phyloP scores from a whole-genome alignment of 495 filamentous ascomycete genomes.

The Melanomma pulvis-pyrius region DNA sequence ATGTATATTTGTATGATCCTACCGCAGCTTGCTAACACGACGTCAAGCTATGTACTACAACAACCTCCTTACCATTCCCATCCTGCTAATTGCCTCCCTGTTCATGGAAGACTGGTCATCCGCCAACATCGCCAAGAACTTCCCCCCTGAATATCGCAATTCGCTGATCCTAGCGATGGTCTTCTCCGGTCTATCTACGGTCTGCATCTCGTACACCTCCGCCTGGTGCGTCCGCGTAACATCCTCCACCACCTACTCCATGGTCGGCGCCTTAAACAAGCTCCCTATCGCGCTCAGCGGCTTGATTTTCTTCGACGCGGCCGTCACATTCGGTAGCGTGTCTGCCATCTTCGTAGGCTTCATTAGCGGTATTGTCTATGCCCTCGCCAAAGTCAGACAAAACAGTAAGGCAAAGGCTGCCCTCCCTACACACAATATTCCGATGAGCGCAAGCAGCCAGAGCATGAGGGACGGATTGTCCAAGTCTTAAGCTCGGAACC shows the following conservation, averaged over 20 bases:
- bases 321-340: slow-evolving; percentile 88
- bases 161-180: slow-evolving; percentile 80
- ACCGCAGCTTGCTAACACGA: neutral
- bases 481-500: slow-evolving; percentile 42
- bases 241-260: slow-evolving; percentile 94
- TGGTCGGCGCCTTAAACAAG: slow-evolving; percentile 98
- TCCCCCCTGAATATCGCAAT: slow-evolving; percentile 76
- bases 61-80: slow-evolving; percentile 95
- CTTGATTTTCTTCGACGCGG: slow-evolving; percentile 91
- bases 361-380: slow-evolving; percentile 86
- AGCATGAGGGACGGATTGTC: slow-evolving; percentile 90
- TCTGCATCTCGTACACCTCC: slow-evolving; percentile 98
- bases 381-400: slow-evolving; percentile 89
- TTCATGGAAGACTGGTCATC: slow-evolving; percentile 90
- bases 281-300: slow-evolving; percentile 90
- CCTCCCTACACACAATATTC: slow-evolving; percentile 69
- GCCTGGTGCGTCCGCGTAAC: slow-evolving; percentile 98
- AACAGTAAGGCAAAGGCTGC: slow-evolving; percentile 60
- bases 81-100: slow-evolving; percentile 80
- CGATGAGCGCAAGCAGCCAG: slow-evolving; percentile 87
- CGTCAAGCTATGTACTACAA: slow-evolving; percentile 97
- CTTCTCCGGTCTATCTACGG: slow-evolving; percentile 87
- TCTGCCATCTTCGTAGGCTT: slow-evolving; percentile 89
- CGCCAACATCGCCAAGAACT: slow-evolving; percentile 82
- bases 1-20: slow-evolving; percentile 23